Evolutionary conservation across 805 yeast species (phyloP), one percentile per base, ranked within the genome.

Genomic region (Wickerhamiella vanderwaltii): DNA sequence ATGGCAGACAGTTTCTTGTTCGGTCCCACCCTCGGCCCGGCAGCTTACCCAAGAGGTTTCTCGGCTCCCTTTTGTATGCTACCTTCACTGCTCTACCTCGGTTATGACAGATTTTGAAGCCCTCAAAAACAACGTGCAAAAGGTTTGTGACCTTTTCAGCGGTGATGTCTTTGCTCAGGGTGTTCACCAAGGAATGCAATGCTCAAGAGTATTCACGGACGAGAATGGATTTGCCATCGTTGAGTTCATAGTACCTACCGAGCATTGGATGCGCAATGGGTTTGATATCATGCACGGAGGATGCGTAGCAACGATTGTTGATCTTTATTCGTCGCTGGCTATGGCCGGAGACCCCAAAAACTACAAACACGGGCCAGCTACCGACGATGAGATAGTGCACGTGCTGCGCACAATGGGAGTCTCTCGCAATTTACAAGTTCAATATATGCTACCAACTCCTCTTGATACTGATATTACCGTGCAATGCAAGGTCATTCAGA

Each of bases 261-360:
- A 42, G 20, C 29, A 17, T 12, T 30, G 32, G 31, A 48, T 55
- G 46, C 38, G 43, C 24, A 57, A 57, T 41, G 34, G 41, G 29
- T 39, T 45, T 35, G 50, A 43, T 13, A 49, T 51, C 43, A 55
- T 56, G 19, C 63, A 59, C 41, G 63, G 63, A 13, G 63, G 63
- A 9, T 54, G 56, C 18, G 46, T 50, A 19, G 53, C 60, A n/a
- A 53, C 63, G 3, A 26, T 58, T 6, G 42, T 56, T 6, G 55
- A 59, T 30, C 29, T 48, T 29, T 42, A 46, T 33, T 43, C 55
- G n/a, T 41, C 50, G n/a, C 41, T 51, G 22, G 50, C 57, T 5
- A 39, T 48, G 11, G 47, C 51, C 5, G 55, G 46, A 3, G 57
- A 55, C 41, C 44, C 40, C 17, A 41, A 35, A 37, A 52, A 50